Base-by-base conservation (phyloP, 495 filamentous ascomycete species). In the Copromyces sp. region DNA sequence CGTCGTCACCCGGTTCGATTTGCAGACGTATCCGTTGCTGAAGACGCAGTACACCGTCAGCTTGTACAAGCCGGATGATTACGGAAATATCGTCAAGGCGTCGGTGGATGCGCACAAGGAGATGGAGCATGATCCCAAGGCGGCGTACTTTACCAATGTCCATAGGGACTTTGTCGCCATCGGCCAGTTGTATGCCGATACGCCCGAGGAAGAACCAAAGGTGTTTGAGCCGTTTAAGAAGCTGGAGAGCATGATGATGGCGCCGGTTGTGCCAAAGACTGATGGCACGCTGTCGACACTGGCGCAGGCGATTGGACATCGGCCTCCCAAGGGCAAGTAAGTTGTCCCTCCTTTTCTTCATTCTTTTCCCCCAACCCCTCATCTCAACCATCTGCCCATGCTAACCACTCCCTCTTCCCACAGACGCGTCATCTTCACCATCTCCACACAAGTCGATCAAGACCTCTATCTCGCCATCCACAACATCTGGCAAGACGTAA, bases 1-100 rank as follows among this genome's bases (percentile, higher is more conserved):
- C 14, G 83, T 92, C 72, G 86, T 90, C n/a, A 89, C 89, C 5
- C 76, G 81, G 16, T 86, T 89, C 74, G 59, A 44, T 35, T 75
- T 80, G 12, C 53, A 65, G 29, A 65, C 53, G 77, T 24, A 39
- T 39, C 59, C 47, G 9, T 72, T 41, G 53, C 4, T 68, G 35
- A 39, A 24, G 37, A 35, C 47, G 24, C 65, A 37, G 14, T 68
- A 39, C 5, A 40, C 35, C 12, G 70, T 73, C 8, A 72, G 73
- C 47, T 69, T 68, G 12, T 72, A 35, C 69, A 68, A 42, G 16
- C 39, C 39, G 2, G 71, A 39, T 68, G 12, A 72, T 73, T 38
- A 73, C 68, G 17, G 4, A 2, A 24, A 72, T 69, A 65, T 65
- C 16, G 68, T 74, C 65, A 72, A 75, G 5, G 71, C 72, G 7